These are phyloP conservation scores for Linum usitatissimum DNA, from an alignment of 345 rosid genomes.

Conservation along the genomic window DNA sequence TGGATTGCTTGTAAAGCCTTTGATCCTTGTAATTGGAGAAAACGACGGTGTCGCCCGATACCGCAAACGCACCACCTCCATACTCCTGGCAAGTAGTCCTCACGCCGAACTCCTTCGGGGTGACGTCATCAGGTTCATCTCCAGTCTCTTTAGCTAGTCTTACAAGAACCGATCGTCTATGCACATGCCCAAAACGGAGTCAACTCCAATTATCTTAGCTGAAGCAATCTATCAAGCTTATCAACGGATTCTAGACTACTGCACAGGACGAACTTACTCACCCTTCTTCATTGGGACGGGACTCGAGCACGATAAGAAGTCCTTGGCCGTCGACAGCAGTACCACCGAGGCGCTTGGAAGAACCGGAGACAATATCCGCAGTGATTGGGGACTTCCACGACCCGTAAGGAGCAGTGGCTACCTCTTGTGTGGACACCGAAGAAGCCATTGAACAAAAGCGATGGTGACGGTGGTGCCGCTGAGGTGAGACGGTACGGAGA, in stretches of 20 bases:
- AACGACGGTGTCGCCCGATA: constrained; percentile 43
- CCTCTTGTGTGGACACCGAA: constrained; percentile 23
- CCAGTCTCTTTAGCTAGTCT: constrained; percentile 42
- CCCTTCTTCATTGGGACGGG: constrained; percentile 83
- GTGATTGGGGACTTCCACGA: constrained; percentile 94
- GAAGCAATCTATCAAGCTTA: neutral
- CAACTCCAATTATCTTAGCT: neutral
- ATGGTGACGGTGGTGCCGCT: constrained; percentile 1
- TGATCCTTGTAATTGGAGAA: constrained; percentile 89
- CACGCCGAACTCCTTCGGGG: constrained; percentile 70
- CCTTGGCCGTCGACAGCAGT: constrained; percentile 60
- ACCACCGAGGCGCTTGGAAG: constrained; percentile 75
- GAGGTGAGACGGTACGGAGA: constrained; percentile 6
- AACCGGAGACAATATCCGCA: constrained; percentile 71
- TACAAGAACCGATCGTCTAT: constrained; percentile 67
- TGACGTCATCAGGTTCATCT: constrained; percentile 49
- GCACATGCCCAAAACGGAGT: neutral
- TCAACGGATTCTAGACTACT: neutral
- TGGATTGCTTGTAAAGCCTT: constrained; percentile 55
- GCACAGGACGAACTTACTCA: neutral
- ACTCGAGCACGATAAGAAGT: constrained; percentile 69
- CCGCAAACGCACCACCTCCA: constrained; percentile 85
- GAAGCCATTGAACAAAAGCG: constrained; percentile 36
- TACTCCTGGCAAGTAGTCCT: constrained; percentile 78
- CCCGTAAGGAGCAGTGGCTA: constrained; percentile 63